phyloP scores from a whole-genome alignment of 495 filamentous ascomycete species.

The Trichoderma orchidacearum region DNA sequence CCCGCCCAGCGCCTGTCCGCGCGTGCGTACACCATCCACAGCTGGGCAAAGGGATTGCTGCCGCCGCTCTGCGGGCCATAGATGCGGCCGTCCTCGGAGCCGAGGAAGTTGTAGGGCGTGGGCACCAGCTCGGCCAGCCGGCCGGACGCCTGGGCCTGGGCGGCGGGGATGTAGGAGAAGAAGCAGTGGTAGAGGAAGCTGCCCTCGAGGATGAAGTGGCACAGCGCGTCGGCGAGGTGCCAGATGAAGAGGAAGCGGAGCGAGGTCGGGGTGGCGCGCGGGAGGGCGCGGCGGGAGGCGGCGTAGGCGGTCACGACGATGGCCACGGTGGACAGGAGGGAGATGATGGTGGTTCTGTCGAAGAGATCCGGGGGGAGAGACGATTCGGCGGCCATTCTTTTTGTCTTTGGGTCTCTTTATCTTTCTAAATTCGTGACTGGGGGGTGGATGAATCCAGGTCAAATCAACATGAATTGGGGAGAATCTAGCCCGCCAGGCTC shows the following conservation, averaged over 20 bases:
- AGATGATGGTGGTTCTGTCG: conserved; percentile 38
- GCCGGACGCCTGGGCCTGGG: conserved; percentile 11
- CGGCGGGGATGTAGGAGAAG: conserved; percentile 47
- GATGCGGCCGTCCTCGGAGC: conserved; percentile 30
- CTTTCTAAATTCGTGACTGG: no score
- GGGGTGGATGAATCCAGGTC: no score
- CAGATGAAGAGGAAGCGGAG: conserved; percentile 76
- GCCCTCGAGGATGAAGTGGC: conserved; percentile 80
- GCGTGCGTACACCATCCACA: conserved; percentile 91
- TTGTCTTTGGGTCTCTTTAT: neutral
- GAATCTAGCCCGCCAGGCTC: no score
- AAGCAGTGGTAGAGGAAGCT: conserved; percentile 89
- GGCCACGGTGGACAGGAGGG: conserved; percentile 33
- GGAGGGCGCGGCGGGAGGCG: conserved; percentile 28
- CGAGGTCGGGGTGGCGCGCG: conserved; percentile 15
- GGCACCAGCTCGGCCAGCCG: conserved; percentile 14
- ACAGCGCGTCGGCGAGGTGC: conserved; percentile 86
- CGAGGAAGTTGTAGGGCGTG: conserved; percentile 29
- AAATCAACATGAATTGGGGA: no score
- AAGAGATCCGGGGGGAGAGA: conserved; percentile 29
- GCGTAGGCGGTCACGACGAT: conserved; percentile 32
- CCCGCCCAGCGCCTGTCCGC: conserved; percentile 75
- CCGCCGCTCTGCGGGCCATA: conserved; percentile 64
- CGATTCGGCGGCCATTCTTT: neutral
- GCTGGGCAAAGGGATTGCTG: conserved; percentile 41